Percentiles rank a stretch among this genome's conserved stretches.
Conservation (phyloP, 2,329 filamentous ascomycete species). For the Amesomyces nigricolor region DNA sequence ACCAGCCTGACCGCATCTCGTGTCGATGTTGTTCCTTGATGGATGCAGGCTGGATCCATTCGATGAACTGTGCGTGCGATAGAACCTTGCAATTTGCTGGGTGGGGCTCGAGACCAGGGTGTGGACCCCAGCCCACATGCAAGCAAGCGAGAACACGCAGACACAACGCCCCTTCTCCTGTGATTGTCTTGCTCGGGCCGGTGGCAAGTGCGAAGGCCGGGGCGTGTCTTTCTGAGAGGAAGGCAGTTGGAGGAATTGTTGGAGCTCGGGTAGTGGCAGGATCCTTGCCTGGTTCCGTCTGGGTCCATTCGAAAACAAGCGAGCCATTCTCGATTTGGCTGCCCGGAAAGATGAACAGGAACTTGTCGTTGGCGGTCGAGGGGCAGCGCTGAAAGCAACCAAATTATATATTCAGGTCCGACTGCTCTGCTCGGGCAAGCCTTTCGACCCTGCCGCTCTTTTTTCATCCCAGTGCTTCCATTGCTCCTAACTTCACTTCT, state of each 20-base stretch:
- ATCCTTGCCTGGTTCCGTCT: not conserved
- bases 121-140: not conserved
- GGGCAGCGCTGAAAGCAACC: not conserved
- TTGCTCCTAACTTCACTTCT: not conserved
- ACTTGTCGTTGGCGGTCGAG: not conserved
- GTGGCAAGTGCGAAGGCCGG: conserved; percentile 5
- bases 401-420: no score
- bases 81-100: conserved; percentile 5
- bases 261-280: not conserved
- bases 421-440: no score
- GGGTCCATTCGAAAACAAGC: no score
- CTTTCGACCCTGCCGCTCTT: not conserved
- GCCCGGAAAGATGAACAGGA: not conserved
- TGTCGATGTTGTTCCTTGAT: no score
- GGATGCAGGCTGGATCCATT: no score
- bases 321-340: not conserved
- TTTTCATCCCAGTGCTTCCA: not conserved
- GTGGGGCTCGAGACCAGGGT: not conserved
- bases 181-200: not conserved
- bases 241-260: not conserved
- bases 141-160: not conserved
- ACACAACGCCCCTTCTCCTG: not conserved
- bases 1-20: no score
- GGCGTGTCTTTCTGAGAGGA: not conserved
- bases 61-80: no score